phyloP scores from a whole-genome alignment of 2,329 filamentous ascomycete genomes.

The Aspergillus thermomutatus region DNA sequence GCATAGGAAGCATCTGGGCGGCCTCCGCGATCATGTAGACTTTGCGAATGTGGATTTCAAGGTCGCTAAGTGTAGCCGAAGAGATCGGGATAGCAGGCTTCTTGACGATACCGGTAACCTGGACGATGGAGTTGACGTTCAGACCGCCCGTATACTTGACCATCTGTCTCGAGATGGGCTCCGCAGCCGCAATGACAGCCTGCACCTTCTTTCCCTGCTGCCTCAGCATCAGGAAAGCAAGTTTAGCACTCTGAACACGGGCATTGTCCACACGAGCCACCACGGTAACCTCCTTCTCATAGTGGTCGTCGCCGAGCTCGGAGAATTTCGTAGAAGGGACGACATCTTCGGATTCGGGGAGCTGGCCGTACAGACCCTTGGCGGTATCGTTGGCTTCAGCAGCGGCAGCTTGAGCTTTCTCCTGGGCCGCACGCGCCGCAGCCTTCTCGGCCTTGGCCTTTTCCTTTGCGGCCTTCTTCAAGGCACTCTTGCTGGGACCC shows the following conservation, averaged over 20 bases:
- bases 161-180: conserved; percentile 75
- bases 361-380: conserved; percentile 76
- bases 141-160: conserved; percentile 82
- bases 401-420: conserved; percentile 65
- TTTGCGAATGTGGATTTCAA: conserved; percentile 86
- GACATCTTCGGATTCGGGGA: conserved; percentile 57
- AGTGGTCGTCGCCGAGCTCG: conserved; percentile 55
- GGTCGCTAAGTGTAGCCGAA: conserved; percentile 73
- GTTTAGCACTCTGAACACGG: conserved; percentile 83
- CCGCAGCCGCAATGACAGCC: conserved; percentile 67
- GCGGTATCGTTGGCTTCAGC: conserved; percentile 57
- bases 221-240: conserved; percentile 83
- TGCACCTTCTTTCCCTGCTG: conserved; percentile 78
- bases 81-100: conserved; percentile 84
- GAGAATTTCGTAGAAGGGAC: conserved; percentile 59
- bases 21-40: conserved; percentile 72
- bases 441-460: conserved; percentile 85
- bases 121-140: conserved; percentile 75
- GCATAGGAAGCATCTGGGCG: conserved; percentile 59
- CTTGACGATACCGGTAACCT: conserved; percentile 76
- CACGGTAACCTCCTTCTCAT: conserved; percentile 70
- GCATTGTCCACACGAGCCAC: conserved; percentile 83
- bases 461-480: conserved; percentile 85
- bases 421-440: conserved; percentile 65
- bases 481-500: conserved; percentile 66